Conservation (phyloP, 176 grass and related monocot genomes). For the Echinochloa phyllopogon region DNA sequence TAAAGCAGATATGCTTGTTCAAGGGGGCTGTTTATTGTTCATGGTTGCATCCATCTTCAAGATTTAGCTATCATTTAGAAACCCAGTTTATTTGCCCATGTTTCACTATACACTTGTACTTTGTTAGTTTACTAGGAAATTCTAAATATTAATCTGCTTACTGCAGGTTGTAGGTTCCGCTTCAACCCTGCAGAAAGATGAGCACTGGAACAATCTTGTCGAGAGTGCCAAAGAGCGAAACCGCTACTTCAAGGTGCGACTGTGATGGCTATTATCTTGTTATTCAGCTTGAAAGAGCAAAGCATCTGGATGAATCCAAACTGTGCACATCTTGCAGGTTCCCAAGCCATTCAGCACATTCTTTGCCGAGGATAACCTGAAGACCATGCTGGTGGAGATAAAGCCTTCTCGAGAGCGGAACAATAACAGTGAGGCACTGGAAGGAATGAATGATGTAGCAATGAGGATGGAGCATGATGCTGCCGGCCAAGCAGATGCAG, state of each 20-base stretch:
- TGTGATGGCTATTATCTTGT: slow-evolving; percentile 5
- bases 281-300: slow-evolving; percentile 12
- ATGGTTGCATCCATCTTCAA: slow-evolving; percentile 7
- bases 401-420: slow-evolving; percentile 26
- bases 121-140: slow-evolving; percentile 25
- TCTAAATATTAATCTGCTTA: slow-evolving; percentile 38
- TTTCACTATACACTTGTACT: not conserved
- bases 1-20: slow-evolving; percentile 10
- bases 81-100: slow-evolving; percentile 24
- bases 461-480: slow-evolving; percentile 44
- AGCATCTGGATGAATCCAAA: slow-evolving; percentile 23
- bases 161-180: slow-evolving; percentile 83
- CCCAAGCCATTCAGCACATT: slow-evolving; percentile 71
- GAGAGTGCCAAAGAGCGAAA: slow-evolving; percentile 78
- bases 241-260: slow-evolving; percentile 62
- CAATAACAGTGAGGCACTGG: not conserved
- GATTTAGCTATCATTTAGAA: slow-evolving; percentile 20
- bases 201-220: slow-evolving; percentile 90
- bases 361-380: slow-evolving; percentile 67
- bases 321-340: slow-evolving; percentile 53
- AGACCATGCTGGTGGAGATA: slow-evolving; percentile 59
- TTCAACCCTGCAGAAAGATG: slow-evolving; percentile 81
- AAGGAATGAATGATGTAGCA: slow-evolving; percentile 52
- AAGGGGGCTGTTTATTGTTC: slow-evolving; percentile 9
- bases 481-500: slow-evolving; percentile 56